Evolutionary conservation across 345 rosid species (phyloP), one percentile per base, ranked within the genome.

Genomic region (Rhodamnia argentea): DNA sequence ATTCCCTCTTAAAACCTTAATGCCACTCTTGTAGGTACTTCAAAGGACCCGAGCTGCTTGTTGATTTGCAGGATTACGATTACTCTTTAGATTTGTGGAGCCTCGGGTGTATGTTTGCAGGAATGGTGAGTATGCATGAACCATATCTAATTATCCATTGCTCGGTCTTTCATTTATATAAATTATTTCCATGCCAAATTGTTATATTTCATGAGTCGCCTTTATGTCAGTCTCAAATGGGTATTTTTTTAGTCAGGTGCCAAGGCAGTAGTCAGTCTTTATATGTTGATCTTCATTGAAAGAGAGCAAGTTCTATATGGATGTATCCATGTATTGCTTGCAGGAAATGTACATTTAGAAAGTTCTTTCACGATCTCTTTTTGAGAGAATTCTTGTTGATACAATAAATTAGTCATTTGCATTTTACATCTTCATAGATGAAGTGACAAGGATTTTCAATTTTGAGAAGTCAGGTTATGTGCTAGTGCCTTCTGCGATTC

Each of bases 91-190:
- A 97, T 89, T 89, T 97, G 86, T 97, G 99, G 99, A 97, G 99
- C 91, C 98, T 97, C 84, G 99, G 99, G 86, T 97, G 99, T 88
- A 97, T 96, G 98, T 93, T 97, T 92, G 99, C 98, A 87, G 98
- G 99, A 88, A 97, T 97, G 99, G 99, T 95, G 60, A 92, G 83
- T 59, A 27, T 84, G 93, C 42, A 10, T 85, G 64, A 24, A 74
- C 83, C 83, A n/a, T 47, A 10, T 53, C 64, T 47, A 40, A 15
- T 5, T 37, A 15, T 82, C 60, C 59, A 60, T 87, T 84, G 16
- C 84, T 50, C 11, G 50, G 47, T 70, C 42, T 70, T 83, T 52
- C 42, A 29, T 18, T 83, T 50, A 52, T 24, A 13, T 81, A 44
- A 14, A 15, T 47, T 47, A 24, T 16, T 24, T 82, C 37, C 37